Evolutionary conservation across 352 stramenopile species (phyloP), one percentile per base, ranked within the genome.

Genomic region (Globisporangium ultimum): DNA sequence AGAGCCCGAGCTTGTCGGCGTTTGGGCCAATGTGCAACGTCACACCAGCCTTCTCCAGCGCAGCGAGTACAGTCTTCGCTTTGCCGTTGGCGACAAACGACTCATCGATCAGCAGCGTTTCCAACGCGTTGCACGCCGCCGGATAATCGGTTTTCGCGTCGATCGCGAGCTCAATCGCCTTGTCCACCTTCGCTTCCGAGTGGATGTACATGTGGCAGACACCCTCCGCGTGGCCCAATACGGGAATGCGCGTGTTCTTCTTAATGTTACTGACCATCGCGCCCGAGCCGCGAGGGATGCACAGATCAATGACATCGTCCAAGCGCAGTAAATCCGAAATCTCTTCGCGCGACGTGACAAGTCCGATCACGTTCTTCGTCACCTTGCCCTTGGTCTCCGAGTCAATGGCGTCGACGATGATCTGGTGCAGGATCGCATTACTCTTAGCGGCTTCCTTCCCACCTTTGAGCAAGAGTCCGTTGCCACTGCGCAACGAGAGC

Each of bases 151-250:
- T 98, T 85, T 99, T 99, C 58, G 96, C 85, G 74, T 99, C 97
- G 22, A 99, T 84, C n/a, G 91, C 87, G 46, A 99, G 80, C 55
- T 87, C 78, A 41, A 71, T 78, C 3, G 95, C 95, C 65, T 93
- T 96, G 17, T 78, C 76, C 15, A 96, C 56, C 55, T 96, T 79
- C 15, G 96, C 97, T 2, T 80, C 88, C 48, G 74, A 75, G 73
- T 99, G 92, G 57, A 99, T 85, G 78, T 98, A 99, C 64, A 99
- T 95, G 84, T 99, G 95, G 71, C 97, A 99, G 45, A 99, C 93
- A 48, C 97, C 97, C 61, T 99, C 97, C 3, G 96, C 96, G 74
- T 99, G 97, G 22, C 97, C 97, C 12, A 99, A 84, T 34, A 99
- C 97, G 2, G 97, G 97, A 55, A 99, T 99, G 28, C 90, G 83